Evolutionary conservation across 2,329 filamentous ascomycete species (phyloP), one percentile per base, ranked within the genome.

Genomic region (Cladosporium sp.): DNA sequence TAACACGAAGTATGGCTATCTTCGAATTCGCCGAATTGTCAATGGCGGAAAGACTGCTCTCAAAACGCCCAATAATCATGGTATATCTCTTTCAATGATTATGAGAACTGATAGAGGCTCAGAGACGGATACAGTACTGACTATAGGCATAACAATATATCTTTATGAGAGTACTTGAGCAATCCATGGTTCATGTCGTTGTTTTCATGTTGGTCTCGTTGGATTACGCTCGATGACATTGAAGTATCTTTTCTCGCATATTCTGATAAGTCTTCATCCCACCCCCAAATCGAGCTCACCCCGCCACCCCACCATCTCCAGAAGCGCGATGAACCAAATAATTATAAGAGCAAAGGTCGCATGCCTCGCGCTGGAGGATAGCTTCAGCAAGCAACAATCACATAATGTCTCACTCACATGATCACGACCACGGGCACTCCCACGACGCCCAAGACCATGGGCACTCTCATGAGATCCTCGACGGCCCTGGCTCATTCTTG

Each of bases 401-500:
- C 28, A 58, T 25, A 42, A 66, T 65, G 61, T 66, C 78, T 57
- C 80, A 83, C 63, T 78, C 80, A 17, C 80, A 83, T 70, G 47
- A 50, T 13, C n/a, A n/a, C 28, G 73, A 74, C 47, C 73, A 75
- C 37, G 72, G 71, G 61, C 79, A 75, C 57, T 65, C 66, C 3
- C 71, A 75, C 51, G 65, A 65, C 3, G 81, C 80, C 56, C 80
- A 79, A 40, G 89, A 93, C 70, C 94, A 97, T 74, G 94, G 94
- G 67, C 94, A 99, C 78, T 90, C 88, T 1, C 94, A 97, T 73
- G 94, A 97, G 79, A 91, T 97, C 68, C 88, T 97, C 65, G 88
- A 94, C 69, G 93, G 93, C 0, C 94, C 94, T 0, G 94, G 94
- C 44, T 96, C 91, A 70, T 97, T 89, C 72, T 75, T 94, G 32